Percentiles rank a stretch among this genome's conserved stretches.
These are phyloP conservation scores for Aureobasidium sp. DNA, from an alignment of 2,329 filamentous ascomycete genomes.

Conservation along the genomic window DNA sequence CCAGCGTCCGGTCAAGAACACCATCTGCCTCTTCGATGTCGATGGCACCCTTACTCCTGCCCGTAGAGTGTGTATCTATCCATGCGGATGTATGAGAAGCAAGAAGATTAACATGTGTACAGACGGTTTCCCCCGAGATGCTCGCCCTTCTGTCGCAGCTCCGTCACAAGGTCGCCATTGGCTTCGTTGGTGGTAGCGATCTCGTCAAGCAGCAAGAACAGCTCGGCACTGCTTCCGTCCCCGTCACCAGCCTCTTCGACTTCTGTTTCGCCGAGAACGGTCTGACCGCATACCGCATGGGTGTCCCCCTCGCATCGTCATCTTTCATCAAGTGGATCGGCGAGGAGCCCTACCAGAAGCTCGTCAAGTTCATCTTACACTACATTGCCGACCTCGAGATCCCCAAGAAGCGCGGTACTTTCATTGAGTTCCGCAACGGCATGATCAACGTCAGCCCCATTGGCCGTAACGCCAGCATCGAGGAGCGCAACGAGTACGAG, in stretches of 20 bases:
- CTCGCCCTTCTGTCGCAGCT: conserved; percentile 70
- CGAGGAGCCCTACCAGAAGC: conserved; percentile 74
- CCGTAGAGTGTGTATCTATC: conserved; percentile 54
- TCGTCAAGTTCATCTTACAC: conserved; percentile 69
- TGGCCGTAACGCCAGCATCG: conserved; percentile 73
- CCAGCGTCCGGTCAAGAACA: conserved; percentile 83
- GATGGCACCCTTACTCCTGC: conserved; percentile 85
- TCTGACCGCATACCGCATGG: conserved; percentile 80
- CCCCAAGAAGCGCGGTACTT: conserved; percentile 75
- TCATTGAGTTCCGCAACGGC: conserved; percentile 83
- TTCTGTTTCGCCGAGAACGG: conserved; percentile 98
- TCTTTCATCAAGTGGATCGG: conserved; percentile 91
- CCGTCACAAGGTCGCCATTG: conserved; percentile 81
- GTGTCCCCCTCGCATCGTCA: conserved; percentile 64
- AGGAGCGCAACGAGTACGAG: conserved; percentile 78
- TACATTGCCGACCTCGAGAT: conserved; percentile 80
- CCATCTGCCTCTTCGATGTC: conserved; percentile 92
- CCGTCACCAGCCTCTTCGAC: conserved; percentile 84
- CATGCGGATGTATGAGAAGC: not conserved
- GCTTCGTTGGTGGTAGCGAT: conserved; percentile 89
- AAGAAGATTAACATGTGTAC: not conserved
- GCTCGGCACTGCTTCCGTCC: conserved; percentile 61
- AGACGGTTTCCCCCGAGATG: conserved; percentile 73
- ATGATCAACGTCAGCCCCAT: conserved; percentile 84
- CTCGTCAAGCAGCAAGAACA: conserved; percentile 94